Conservation (phyloP, 371 early-diverging fungal genomes). For the Basidiobolus meristosporus region DNA sequence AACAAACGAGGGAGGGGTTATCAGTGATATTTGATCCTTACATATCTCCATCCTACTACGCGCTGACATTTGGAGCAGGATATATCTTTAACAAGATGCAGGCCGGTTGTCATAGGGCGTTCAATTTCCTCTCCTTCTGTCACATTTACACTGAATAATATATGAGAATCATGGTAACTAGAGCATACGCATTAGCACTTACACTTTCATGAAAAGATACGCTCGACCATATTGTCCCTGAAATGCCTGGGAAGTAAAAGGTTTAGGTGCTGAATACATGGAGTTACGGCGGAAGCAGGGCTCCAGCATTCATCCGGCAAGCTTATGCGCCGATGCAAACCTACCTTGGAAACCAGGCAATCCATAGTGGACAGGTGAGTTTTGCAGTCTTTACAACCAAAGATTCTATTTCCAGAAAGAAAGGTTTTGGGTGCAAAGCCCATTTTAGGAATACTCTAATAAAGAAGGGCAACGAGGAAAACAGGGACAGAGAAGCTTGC, state of each 20-base stretch:
- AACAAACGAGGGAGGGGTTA: no score
- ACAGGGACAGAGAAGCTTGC: no score
- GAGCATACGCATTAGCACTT: slow-evolving; percentile 10
- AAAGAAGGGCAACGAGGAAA: no score
- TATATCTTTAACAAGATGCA: slow-evolving; percentile 62
- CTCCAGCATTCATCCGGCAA: no score
- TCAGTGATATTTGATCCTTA: slow-evolving; percentile 8
- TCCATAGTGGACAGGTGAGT: slow-evolving; percentile 47
- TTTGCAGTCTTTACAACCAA: slow-evolving; percentile 43
- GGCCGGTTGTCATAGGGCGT: slow-evolving; percentile 53
- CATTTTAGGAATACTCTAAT: no score
- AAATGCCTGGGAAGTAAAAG: slow-evolving; percentile 20
- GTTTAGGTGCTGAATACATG: not conserved
- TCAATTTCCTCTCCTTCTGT: slow-evolving; percentile 21
- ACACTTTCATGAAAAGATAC: slow-evolving; percentile 43
- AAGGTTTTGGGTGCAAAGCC: slow-evolving; percentile 30
- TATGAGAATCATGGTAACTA: not conserved
- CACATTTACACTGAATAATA: slow-evolving; percentile 6
- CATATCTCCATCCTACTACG: slow-evolving; percentile 66
- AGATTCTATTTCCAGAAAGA: slow-evolving; percentile 24
- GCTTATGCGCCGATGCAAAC: not conserved
- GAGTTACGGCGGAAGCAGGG: not conserved
- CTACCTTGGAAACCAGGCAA: slow-evolving; percentile 41
- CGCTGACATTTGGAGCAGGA: slow-evolving; percentile 33
- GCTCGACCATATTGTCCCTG: slow-evolving; percentile 54